Evolutionary conservation across 768 basidiomycete genomes (phyloP).

Genomic region (Phaffia australis): DNA sequence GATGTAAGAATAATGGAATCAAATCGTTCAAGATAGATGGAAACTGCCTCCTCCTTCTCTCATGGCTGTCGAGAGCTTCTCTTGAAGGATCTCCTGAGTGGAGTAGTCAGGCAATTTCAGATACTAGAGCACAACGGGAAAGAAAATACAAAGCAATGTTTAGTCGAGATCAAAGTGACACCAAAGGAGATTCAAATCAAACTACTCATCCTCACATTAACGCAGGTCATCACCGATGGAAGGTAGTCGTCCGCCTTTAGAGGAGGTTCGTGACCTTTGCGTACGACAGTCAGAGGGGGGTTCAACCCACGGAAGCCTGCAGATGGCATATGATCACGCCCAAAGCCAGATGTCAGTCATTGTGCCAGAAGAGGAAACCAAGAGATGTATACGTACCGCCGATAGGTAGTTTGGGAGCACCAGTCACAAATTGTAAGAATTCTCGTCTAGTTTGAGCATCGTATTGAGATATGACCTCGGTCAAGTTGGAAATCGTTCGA

Average conservation of each 20-base stretch:
- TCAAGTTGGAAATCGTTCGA: slow-evolving; percentile 72
- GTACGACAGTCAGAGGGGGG: slow-evolving; percentile 87
- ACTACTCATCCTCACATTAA: slow-evolving; percentile 31
- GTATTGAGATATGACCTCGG: slow-evolving; percentile 76
- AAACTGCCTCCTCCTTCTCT: slow-evolving; percentile 91
- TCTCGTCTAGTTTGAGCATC: slow-evolving; percentile 63
- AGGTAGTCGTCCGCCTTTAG: slow-evolving; percentile 86
- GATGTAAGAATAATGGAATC: too few species aligned
- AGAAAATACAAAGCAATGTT: background rate
- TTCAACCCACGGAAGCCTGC: slow-evolving; percentile 87
- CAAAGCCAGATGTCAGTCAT: too few species aligned
- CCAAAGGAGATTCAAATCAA: background rate
- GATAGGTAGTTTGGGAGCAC: slow-evolving; percentile 90
- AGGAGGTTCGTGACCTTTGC: slow-evolving; percentile 88
- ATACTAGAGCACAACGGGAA: slow-evolving; percentile 29
- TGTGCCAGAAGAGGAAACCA: too few species aligned
- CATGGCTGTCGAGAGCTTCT: slow-evolving; percentile 74
- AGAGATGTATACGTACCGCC: slow-evolving; percentile 53
- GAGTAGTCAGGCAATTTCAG: slow-evolving; percentile 94
- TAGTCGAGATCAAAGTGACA: background rate
- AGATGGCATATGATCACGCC: slow-evolving; percentile 22
- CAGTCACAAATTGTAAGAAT: slow-evolving; percentile 93
- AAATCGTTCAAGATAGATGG: slow-evolving; percentile 65
- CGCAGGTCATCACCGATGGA: slow-evolving; percentile 98
- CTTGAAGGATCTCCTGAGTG: slow-evolving; percentile 67